phyloP scores from a whole-genome alignment of 306 rosid genomes.

The Medicago arabica region DNA sequence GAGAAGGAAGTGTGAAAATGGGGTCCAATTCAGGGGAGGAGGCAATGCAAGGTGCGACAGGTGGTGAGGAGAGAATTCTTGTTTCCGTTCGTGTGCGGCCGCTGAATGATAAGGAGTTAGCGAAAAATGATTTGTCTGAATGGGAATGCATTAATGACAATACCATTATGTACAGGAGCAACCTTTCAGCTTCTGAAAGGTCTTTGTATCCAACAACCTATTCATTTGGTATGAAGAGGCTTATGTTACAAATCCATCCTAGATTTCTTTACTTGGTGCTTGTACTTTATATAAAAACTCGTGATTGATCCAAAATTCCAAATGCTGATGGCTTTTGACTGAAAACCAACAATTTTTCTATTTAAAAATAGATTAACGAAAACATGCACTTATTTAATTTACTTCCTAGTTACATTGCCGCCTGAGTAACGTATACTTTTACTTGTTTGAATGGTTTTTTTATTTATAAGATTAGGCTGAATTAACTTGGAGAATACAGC shows the following conservation, averaged over 20 bases:
- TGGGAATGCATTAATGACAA: slow-evolving; percentile 91
- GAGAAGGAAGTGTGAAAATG: slow-evolving; percentile 55
- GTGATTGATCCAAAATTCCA: background rate
- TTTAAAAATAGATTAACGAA: background rate
- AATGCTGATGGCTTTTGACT: slow-evolving; percentile 15
- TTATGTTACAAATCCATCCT: slow-evolving; percentile 15
- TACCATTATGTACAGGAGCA: slow-evolving; percentile 77
- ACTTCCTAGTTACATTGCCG: background rate
- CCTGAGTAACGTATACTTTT: background rate
- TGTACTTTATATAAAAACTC: slow-evolving; percentile 17
- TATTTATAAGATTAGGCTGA: slow-evolving; percentile 17
- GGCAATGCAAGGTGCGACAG: slow-evolving; percentile 48
- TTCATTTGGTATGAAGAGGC: slow-evolving; percentile 74
- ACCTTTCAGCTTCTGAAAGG: slow-evolving; percentile 83
- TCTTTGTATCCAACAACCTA: slow-evolving; percentile 89
- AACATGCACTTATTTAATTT: slow-evolving; percentile 14
- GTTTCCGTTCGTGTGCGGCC: slow-evolving; percentile 95
- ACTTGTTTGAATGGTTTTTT: slow-evolving; percentile 11
- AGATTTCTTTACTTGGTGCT: slow-evolving; percentile 30
- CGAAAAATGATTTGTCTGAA: slow-evolving; percentile 75
- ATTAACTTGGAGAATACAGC: slow-evolving; percentile 30
- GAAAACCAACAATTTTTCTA: background rate
- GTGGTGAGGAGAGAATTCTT: slow-evolving; percentile 67
- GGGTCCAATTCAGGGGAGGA: slow-evolving; percentile 68
- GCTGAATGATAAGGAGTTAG: slow-evolving; percentile 73